phyloP scores from a whole-genome alignment of 805 yeast genomes.

The Teunomyces cretensis region DNA sequence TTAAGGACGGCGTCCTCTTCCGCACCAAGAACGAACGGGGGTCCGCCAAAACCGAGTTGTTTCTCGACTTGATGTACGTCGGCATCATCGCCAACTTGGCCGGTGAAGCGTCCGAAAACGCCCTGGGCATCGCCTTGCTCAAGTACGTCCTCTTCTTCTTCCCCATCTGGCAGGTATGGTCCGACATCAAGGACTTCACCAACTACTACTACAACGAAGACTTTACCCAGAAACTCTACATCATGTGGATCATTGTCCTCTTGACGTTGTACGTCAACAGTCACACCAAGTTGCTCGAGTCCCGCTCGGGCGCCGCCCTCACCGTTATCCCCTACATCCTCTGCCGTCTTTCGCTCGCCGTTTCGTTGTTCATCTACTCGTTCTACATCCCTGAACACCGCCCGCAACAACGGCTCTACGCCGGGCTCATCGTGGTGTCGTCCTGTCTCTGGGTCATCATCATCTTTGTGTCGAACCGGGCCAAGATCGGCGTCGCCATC shows the following conservation, averaged over 20 bases:
- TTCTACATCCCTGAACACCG: conserved; percentile 49
- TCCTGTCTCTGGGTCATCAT: conserved; percentile 51
- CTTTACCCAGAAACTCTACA: conserved; percentile 50
- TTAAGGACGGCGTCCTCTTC: conserved; percentile 54
- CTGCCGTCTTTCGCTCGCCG: conserved; percentile 42
- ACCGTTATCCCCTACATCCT: conserved; percentile 50
- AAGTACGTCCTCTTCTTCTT: conserved; percentile 51
- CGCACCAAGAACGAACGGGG: conserved; percentile 57
- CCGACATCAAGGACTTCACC: conserved; percentile 62
- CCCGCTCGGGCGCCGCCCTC: conserved; percentile 37
- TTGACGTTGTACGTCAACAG: conserved; percentile 54
- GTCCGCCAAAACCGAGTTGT: conserved; percentile 54
- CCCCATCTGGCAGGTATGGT: conserved; percentile 66
- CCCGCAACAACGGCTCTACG: conserved; percentile 47
- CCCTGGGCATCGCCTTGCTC: conserved; percentile 46
- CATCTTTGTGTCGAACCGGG: conserved; percentile 46
- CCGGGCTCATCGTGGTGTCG: conserved; percentile 29
- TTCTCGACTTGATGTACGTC: conserved; percentile 62
- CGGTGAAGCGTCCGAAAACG: conserved; percentile 49
- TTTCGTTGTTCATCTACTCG: conserved; percentile 39
- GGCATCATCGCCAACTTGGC: conserved; percentile 64
- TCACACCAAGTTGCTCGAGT: conserved; percentile 37
- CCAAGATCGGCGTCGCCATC: conserved; percentile 46
- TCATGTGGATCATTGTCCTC: conserved; percentile 52
- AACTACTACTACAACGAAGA: conserved; percentile 65